Evolutionary conservation across 768 basidiomycete species (phyloP).

Genomic region (Naganishia kalamii): DNA sequence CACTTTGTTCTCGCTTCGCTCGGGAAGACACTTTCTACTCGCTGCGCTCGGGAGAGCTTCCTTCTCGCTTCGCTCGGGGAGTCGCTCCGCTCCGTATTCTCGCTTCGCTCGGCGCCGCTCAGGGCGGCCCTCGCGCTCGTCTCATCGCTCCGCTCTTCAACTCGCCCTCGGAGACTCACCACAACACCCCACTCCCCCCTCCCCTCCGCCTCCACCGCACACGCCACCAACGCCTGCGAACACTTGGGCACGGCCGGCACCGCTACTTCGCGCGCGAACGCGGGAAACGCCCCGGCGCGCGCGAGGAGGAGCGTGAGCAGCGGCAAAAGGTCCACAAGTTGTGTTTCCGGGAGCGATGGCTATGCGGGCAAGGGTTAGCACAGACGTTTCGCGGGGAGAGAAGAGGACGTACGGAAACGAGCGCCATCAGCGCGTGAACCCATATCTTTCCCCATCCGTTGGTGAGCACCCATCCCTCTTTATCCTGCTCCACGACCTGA

Average conservation of each 20-base stretch:
- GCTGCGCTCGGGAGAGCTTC: too few species aligned
- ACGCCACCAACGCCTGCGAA: conserved; percentile 10
- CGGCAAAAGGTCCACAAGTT: neutral
- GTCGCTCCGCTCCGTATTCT: too few species aligned
- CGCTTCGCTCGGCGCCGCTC: too few species aligned
- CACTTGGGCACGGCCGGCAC: neutral
- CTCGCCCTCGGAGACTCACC: too few species aligned
- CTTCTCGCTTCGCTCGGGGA: too few species aligned
- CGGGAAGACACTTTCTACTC: neutral
- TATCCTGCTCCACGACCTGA: conserved; percentile 6
- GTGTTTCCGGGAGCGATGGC: neutral
- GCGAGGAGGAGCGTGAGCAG: conserved; percentile 13
- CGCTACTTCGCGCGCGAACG: neutral
- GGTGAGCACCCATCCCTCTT: conserved; percentile 1
- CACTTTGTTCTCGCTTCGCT: too few species aligned
- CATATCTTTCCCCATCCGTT: conserved; percentile 16
- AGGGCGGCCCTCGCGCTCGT: too few species aligned
- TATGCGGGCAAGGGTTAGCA: too few species aligned
- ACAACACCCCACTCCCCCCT: neutral
- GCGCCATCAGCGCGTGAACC: conserved; percentile 5
- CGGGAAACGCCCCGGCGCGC: neutral
- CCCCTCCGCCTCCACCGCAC: neutral
- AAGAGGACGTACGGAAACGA: neutral
- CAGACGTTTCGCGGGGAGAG: too few species aligned
- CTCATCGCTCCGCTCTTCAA: too few species aligned